Conservation (phyloP, 2,329 filamentous ascomycete genomes). For the Stemphylium beticola region DNA sequence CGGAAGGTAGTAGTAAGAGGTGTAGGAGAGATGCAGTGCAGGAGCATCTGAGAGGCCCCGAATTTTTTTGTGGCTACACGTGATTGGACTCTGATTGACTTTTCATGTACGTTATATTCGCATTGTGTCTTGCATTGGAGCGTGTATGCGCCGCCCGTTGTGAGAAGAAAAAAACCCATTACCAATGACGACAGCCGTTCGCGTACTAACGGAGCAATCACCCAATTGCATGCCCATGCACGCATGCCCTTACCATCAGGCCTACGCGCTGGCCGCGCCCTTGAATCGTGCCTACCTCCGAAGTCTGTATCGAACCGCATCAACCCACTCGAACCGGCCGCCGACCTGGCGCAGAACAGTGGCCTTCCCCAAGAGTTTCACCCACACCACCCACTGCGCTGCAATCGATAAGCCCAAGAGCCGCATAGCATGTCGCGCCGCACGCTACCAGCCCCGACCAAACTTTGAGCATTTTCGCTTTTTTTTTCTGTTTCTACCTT, state of each 20-base stretch:
- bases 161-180: conserved; percentile 16
- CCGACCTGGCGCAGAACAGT: neutral
- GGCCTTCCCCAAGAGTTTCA: conserved; percentile 17
- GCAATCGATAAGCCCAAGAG: conserved; percentile 30
- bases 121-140: conserved; percentile 19
- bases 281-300: conserved; percentile 22
- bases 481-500: neutral
- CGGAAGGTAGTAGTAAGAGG: conserved; percentile 2
- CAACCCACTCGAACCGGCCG: neutral
- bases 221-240: conserved; percentile 27
- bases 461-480: neutral
- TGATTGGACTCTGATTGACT: conserved; percentile 22
- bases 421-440: conserved; percentile 12
- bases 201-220: conserved; percentile 21
- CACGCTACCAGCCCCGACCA: neutral
- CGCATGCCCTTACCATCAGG: conserved; percentile 20
- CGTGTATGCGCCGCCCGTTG: conserved; percentile 19
- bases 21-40: conserved; percentile 4
- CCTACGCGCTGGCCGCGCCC: conserved; percentile 23
- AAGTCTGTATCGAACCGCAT: neutral
- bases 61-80: conserved; percentile 15
- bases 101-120: conserved; percentile 15
- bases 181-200: conserved; percentile 24
- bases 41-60: neutral
- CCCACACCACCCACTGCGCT: conserved; percentile 15